Conservation (phyloP, 176 grass and related monocot species). For the Phoenix roebelenii region DNA sequence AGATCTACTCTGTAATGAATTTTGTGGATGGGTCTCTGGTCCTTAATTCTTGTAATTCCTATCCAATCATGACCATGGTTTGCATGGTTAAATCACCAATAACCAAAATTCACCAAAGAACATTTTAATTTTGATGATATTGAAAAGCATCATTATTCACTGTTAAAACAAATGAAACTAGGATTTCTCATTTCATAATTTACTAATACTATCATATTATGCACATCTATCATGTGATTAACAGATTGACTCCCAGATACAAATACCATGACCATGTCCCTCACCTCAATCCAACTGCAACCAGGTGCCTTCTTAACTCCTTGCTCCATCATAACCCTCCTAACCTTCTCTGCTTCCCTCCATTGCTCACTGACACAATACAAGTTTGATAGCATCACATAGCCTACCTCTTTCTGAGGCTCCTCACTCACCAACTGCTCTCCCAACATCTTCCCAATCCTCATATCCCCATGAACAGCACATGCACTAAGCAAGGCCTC, state of each 20-base stretch:
- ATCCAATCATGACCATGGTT: too few relatives aligned
- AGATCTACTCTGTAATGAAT: too few relatives aligned
- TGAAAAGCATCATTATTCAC: background rate
- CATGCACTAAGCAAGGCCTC: constrained; percentile 42
- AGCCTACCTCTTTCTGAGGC: constrained; percentile 30
- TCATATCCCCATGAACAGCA: background rate
- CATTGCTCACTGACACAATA: constrained; percentile 35
- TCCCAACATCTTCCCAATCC: constrained; percentile 15
- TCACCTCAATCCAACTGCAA: constrained; percentile 59
- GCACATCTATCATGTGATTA: background rate
- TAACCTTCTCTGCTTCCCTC: constrained; percentile 36
- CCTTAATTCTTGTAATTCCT: too few relatives aligned
- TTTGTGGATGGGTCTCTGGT: too few relatives aligned
- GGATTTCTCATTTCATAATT: constrained; percentile 33
- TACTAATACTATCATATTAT: constrained; percentile 17
- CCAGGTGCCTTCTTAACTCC: constrained; percentile 57
- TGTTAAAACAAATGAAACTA: background rate
- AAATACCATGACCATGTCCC: constrained; percentile 35
- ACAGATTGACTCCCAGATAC: constrained; percentile 30
- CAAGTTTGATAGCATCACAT: constrained; percentile 57
- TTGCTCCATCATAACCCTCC: constrained; percentile 39
- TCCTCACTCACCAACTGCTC: constrained; percentile 2
- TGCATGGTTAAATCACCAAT: too few relatives aligned
- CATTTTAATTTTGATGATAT: too few relatives aligned
- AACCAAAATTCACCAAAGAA: too few relatives aligned